These are phyloP conservation scores for Trichoderma sp. DNA, from an alignment of 2,329 filamentous ascomycete species.

Conservation along the genomic window DNA sequence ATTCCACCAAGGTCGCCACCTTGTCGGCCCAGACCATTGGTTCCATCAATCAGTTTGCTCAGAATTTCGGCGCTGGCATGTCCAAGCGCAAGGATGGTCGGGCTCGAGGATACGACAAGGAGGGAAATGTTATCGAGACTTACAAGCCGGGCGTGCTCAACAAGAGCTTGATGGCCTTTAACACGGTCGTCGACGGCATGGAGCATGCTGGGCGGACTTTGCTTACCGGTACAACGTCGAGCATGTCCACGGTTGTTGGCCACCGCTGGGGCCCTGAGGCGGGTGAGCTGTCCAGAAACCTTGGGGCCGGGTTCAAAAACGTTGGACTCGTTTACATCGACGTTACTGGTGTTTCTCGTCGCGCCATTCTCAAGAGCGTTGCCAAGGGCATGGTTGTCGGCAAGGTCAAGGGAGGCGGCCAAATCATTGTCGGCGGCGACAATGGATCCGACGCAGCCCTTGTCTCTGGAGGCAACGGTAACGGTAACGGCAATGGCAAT, in stretches of 20 bases:
- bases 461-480: constrained; percentile 27
- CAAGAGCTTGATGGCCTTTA: constrained; percentile 95
- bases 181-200: constrained; percentile 89
- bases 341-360: constrained; percentile 84
- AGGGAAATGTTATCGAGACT: constrained; percentile 60
- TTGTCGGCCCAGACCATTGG: constrained; percentile 85
- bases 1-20: constrained; percentile 75
- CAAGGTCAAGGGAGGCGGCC: constrained; percentile 69
- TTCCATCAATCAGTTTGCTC: constrained; percentile 76
- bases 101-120: constrained; percentile 62
- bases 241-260: constrained; percentile 82
- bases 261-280: constrained; percentile 88
- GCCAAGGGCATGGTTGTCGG: constrained; percentile 95
- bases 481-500: constrained; percentile 18
- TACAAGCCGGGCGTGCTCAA: constrained; percentile 94
- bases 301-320: constrained; percentile 90
- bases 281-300: constrained; percentile 68
- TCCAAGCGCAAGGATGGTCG: constrained; percentile 53
- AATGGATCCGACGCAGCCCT: constrained; percentile 24
- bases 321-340: constrained; percentile 97
- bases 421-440: constrained; percentile 70
- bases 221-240: constrained; percentile 68
- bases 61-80: constrained; percentile 79
- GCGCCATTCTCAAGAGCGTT: constrained; percentile 88
- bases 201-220: constrained; percentile 81